These are phyloP conservation scores for Tylopilus plumbeoviolaceoides DNA, from an alignment of 768 basidiomycete species.

Conservation along the genomic window DNA sequence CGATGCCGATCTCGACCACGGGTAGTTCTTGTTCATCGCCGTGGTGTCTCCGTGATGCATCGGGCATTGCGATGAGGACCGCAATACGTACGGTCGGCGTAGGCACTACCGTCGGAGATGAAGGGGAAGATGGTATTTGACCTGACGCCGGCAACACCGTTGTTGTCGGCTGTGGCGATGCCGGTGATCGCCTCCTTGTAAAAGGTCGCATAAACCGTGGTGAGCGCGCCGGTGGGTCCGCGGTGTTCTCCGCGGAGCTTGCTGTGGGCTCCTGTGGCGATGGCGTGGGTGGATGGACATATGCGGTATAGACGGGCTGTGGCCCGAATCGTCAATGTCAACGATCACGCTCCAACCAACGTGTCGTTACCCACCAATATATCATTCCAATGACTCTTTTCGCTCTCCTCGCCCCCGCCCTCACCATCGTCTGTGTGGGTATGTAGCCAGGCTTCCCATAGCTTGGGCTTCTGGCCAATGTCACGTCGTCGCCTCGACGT, in stretches of 20 bases:
- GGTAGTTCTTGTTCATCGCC: constrained; percentile 27
- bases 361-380: constrained; percentile 22
- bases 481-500: constrained; percentile 20
- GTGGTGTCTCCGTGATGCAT: not conserved
- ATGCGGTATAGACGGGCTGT: constrained; percentile 25
- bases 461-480: constrained; percentile 28
- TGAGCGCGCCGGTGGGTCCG: constrained; percentile 4
- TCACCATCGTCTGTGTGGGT: constrained; percentile 8
- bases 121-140: not conserved
- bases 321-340: not conserved
- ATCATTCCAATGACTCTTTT: constrained; percentile 26
- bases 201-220: constrained; percentile 19
- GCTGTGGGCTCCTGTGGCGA: not conserved
- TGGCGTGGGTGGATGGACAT: constrained; percentile 12
- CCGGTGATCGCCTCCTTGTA: constrained; percentile 7
- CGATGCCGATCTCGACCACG: constrained; percentile 32
- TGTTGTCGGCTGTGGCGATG: constrained; percentile 9
- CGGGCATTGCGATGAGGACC: constrained; percentile 45
- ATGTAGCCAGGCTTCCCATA: constrained; percentile 29
- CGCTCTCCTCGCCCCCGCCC: constrained; percentile 8
- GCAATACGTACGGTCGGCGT: constrained; percentile 34
- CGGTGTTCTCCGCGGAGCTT: constrained; percentile 1
- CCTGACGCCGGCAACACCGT: constrained; percentile 3
- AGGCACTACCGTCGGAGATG: constrained; percentile 7
- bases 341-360: not conserved